Evolutionary conservation across 352 stramenopile genomes (phyloP).

Genomic region (Hyphochytrium catenoides): DNA sequence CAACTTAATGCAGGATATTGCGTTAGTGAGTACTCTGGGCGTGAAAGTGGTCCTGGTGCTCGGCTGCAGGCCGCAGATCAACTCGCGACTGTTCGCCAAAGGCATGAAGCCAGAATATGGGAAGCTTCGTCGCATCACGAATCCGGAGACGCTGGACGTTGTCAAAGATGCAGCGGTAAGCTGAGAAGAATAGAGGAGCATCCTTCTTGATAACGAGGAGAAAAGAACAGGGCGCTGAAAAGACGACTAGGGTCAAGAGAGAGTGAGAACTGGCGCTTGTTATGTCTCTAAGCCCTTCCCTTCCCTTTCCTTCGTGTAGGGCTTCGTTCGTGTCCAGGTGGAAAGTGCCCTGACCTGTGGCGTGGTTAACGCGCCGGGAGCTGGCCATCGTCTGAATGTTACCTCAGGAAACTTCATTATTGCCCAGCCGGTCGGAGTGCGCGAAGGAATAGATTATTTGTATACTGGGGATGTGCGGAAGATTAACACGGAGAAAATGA

Average conservation of each 20-base stretch:
- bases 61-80: conserved; percentile 81
- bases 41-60: conserved; percentile 83
- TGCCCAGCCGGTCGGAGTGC: conserved; percentile 61
- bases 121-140: conserved; percentile 66
- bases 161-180: conserved; percentile 90
- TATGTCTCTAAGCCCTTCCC: background rate
- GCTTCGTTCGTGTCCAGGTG: conserved; percentile 58
- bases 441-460: conserved; percentile 52
- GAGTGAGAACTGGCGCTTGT: no score
- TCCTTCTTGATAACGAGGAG: no score
- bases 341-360: conserved; percentile 52
- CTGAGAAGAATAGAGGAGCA: no score
- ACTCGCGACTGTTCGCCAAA: conserved; percentile 47
- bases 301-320: background rate
- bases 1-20: conserved; percentile 84
- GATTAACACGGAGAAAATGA: conserved; percentile 74
- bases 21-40: conserved; percentile 79
- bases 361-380: conserved; percentile 50
- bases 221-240: no score
- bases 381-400: conserved; percentile 60
- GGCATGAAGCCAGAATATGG: conserved; percentile 43
- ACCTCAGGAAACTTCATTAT: conserved; percentile 91
- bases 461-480: conserved; percentile 77
- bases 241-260: no score
- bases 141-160: conserved; percentile 63